These are phyloP conservation scores for Aspergillus brasiliensis DNA, from an alignment of 2,329 filamentous ascomycete genomes.

Conservation along the genomic window DNA sequence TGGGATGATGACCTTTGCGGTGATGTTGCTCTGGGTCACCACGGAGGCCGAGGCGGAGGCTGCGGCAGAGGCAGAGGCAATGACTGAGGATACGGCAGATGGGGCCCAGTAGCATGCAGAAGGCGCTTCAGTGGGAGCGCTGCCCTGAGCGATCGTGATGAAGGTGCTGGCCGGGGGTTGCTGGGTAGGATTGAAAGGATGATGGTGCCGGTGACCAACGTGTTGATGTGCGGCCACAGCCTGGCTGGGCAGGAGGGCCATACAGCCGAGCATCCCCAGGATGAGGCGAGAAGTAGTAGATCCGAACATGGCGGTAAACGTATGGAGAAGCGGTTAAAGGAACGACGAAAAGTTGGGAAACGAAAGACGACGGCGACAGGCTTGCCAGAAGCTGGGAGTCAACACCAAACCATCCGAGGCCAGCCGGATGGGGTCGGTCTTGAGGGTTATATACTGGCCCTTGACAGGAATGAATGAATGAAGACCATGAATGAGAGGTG, in stretches of 20 bases:
- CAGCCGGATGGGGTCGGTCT: neutral
- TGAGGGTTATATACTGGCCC: neutral
- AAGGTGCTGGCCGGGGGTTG: neutral
- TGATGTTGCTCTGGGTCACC: neutral
- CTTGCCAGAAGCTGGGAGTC: constrained; percentile 7
- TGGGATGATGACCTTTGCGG: constrained; percentile 16
- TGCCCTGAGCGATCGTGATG: too few species aligned
- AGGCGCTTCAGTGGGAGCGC: neutral
- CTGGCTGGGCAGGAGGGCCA: neutral
- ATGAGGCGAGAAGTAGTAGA: neutral
- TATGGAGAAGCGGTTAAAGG: neutral
- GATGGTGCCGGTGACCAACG: neutral
- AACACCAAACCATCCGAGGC: neutral
- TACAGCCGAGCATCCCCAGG: constrained; percentile 2
- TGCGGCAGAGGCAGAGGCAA: neutral
- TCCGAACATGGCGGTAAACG: neutral
- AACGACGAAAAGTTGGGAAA: neutral
- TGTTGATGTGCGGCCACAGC: neutral
- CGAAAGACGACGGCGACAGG: neutral
- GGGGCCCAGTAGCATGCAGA: neutral
- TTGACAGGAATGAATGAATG: neutral
- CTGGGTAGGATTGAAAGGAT: neutral
- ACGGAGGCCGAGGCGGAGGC: neutral
- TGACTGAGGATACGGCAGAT: neutral
- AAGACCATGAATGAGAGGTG: neutral